A percentile compares a stretch with the other conserved stretches of the same genome.
Conservation (phyloP, 495 filamentous ascomycete species). For the Talaromyces nanjingensis region DNA sequence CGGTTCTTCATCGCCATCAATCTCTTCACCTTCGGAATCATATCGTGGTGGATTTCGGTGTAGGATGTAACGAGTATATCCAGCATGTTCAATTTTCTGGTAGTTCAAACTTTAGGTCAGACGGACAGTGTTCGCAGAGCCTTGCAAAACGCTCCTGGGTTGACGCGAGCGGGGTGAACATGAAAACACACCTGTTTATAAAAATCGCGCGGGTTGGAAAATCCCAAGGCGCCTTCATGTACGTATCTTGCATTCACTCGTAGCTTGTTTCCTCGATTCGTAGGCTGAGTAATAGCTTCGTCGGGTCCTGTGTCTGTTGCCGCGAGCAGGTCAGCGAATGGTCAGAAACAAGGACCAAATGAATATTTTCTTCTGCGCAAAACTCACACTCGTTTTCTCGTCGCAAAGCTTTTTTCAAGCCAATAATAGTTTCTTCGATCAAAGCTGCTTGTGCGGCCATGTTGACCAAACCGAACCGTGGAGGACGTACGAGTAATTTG, state of each 20-base stretch:
- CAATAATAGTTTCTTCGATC: conserved; percentile 66
- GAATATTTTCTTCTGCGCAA: neutral
- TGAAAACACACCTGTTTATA: conserved; percentile 73
- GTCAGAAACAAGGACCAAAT: neutral
- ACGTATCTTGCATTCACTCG: conserved; percentile 75
- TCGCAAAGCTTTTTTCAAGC: conserved; percentile 66
- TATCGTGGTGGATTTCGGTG: conserved; percentile 64
- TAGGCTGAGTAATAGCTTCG: conserved; percentile 67
- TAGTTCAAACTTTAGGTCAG: neutral
- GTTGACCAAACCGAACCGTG: neutral
- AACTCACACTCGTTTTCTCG: conserved; percentile 52
- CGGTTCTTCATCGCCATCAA: conserved; percentile 66
- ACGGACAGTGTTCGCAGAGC: neutral
- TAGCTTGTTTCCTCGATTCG: conserved; percentile 89
- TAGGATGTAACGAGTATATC: conserved; percentile 78
- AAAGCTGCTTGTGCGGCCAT: conserved; percentile 68
- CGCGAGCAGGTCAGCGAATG: neutral
- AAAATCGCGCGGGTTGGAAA: conserved; percentile 60
- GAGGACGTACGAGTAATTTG: neutral
- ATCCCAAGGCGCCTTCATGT: conserved; percentile 65
- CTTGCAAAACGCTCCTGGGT: conserved; percentile 8
- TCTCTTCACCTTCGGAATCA: conserved; percentile 81
- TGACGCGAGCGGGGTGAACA: conserved; percentile 1
- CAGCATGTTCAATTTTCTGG: conserved; percentile 77
- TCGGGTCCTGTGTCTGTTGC: conserved; percentile 76